A percentile compares a stretch with the other conserved stretches of the same genome.
These are phyloP conservation scores for Arachnomyces sp. DNA, from an alignment of 2,329 filamentous ascomycete species.

Conservation along the genomic window DNA sequence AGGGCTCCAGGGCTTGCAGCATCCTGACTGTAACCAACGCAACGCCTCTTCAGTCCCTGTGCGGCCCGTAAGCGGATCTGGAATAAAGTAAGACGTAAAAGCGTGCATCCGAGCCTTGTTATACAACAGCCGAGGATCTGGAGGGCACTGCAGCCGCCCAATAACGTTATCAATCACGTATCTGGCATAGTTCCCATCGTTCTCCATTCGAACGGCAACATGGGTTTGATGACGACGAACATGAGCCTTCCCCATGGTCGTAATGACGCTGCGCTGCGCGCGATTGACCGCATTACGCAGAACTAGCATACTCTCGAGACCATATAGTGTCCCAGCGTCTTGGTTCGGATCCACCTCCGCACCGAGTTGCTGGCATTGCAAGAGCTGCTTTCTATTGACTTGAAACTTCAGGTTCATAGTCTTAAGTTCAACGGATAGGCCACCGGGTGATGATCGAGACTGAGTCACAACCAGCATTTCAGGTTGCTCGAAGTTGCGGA, in stretches of 20 bases:
- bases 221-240: conserved; percentile 7
- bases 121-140: conserved; percentile 14
- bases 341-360: conserved; percentile 30
- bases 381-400: conserved; percentile 36
- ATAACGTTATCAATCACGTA: conserved; percentile 19
- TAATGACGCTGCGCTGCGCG: conserved; percentile 14
- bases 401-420: conserved; percentile 47
- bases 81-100: conserved; percentile 21
- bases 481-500: conserved; percentile 43
- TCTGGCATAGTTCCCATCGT: conserved; percentile 12
- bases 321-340: conserved; percentile 15
- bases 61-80: conserved; percentile 22
- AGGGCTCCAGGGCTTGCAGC: conserved; percentile 10
- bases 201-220: conserved; percentile 14
- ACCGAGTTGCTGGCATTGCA: conserved; percentile 44
- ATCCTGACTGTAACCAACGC: conserved; percentile 13
- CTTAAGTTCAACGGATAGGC: conserved; percentile 43
- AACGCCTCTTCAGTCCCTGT: conserved; percentile 26
- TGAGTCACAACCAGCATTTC: conserved; percentile 42
- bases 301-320: conserved; percentile 19
- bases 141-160: conserved; percentile 12
- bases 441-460: conserved; percentile 30
- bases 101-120: conserved; percentile 26
- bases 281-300: conserved; percentile 7
- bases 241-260: conserved; percentile 17